Percentiles rank a stretch among this genome's conserved stretches.
phyloP scores from a whole-genome alignment of 2,329 filamentous ascomycete species.

The Graphilbum ipis-grandicollis region DNA sequence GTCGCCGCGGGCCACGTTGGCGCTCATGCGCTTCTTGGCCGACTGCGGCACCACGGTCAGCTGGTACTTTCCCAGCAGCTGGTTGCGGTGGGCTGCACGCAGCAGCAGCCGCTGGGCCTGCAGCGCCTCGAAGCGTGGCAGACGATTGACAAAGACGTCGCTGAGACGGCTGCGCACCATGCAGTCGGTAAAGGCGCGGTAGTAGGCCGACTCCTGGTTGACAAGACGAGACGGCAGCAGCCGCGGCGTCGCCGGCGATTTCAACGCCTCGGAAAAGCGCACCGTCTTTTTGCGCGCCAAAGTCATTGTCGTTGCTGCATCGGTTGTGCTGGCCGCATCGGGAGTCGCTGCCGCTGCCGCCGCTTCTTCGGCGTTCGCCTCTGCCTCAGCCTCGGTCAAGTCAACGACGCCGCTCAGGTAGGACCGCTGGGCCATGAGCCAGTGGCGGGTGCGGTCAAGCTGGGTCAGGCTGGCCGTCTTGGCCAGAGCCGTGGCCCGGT shows the following conservation, averaged over 20 bases:
- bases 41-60: constrained; percentile 51
- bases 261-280: constrained; percentile 46
- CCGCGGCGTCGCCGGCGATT: constrained; percentile 24
- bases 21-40: constrained; percentile 53
- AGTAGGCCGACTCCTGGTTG: constrained; percentile 62
- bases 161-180: constrained; percentile 44
- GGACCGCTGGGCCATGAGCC: constrained; percentile 67
- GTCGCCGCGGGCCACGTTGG: constrained; percentile 57
- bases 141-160: constrained; percentile 73
- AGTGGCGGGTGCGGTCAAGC: constrained; percentile 68
- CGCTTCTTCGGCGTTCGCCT: constrained; percentile 9
- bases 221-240: constrained; percentile 33
- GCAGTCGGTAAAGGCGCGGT: constrained; percentile 68
- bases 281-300: constrained; percentile 48
- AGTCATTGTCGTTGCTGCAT: constrained; percentile 8
- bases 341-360: constrained; percentile 8
- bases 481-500: constrained; percentile 50
- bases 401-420: constrained; percentile 55
- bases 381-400: constrained; percentile 20
- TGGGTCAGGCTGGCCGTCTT: constrained; percentile 54
- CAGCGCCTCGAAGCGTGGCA: constrained; percentile 72
- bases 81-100: constrained; percentile 55
- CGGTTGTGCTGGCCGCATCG: constrained; percentile 8
- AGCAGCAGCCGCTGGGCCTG: constrained; percentile 69
- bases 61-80: constrained; percentile 73